Evolutionary conservation across 768 basidiomycete species (phyloP).

Genomic region (Boletus sensibilis): DNA sequence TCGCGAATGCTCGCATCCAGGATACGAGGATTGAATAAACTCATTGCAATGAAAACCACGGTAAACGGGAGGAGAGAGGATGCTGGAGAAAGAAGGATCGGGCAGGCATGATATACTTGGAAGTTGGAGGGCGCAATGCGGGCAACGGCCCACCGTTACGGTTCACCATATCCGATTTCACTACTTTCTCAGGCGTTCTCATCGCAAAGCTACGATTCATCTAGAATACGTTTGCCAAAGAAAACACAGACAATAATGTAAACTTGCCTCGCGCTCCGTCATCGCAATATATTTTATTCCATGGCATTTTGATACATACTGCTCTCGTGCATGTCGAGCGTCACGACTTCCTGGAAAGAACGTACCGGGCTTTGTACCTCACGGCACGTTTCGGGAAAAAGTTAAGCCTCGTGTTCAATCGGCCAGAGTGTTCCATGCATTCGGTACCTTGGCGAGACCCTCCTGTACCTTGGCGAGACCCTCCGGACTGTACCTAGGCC

Average conservation of each 20-base stretch:
- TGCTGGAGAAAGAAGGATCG: not conserved
- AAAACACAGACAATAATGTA: not conserved
- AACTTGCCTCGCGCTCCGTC: not conserved
- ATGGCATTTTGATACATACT: not conserved
- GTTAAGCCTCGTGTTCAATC: not conserved
- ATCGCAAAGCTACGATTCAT: not conserved
- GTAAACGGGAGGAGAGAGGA: not conserved
- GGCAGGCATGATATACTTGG: not conserved
- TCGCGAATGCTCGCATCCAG: constrained; percentile 76
- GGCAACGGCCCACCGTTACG: constrained; percentile 18
- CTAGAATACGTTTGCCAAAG: not conserved
- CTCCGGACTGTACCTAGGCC: too few species aligned
- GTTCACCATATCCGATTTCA: constrained; percentile 8
- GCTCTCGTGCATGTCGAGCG: not conserved
- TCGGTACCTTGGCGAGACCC: too few species aligned
- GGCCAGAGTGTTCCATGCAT: too few species aligned
- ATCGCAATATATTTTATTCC: not conserved
- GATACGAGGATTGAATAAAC: constrained; percentile 73
- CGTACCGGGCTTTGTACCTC: too few species aligned
- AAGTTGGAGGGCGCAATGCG: constrained; percentile 17
- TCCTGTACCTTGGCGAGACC: too few species aligned
- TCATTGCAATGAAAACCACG: constrained; percentile 37
- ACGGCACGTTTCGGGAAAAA: not conserved
- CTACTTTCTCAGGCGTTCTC: constrained; percentile 11
- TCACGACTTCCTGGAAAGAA: too few species aligned